Evolutionary conservation across 805 yeast species (phyloP).

Genomic region (Monosporozyma aquatica): DNA sequence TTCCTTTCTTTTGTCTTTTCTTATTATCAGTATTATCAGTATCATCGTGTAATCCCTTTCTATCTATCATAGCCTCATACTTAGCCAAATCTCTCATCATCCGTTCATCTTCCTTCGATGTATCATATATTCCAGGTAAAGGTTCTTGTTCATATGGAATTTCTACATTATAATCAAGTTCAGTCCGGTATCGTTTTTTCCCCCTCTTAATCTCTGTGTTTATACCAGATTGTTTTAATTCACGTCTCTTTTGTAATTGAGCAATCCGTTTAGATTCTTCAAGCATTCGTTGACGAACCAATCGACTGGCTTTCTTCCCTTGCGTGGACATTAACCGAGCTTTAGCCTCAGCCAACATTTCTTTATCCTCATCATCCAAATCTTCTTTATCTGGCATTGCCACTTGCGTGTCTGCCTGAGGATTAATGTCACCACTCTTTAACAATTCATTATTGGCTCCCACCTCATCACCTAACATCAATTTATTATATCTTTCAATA

Average conservation of each 20-base stretch:
- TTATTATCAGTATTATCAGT: constrained; percentile 9
- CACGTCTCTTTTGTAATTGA: constrained; percentile 68
- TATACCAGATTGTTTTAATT: constrained; percentile 71
- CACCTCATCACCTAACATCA: constrained; percentile 7
- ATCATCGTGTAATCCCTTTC: no score
- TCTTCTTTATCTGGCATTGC: constrained; percentile 76
- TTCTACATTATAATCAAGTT: constrained; percentile 76
- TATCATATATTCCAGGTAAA: constrained; percentile 58
- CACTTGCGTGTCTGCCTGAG: constrained; percentile 66
- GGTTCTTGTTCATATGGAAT: constrained; percentile 72
- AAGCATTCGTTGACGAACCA: constrained; percentile 73
- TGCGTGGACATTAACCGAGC: constrained; percentile 87
- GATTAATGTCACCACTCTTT: constrained; percentile 50
- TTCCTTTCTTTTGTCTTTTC: no score
- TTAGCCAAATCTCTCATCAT: constrained; percentile 33
- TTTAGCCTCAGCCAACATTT: constrained; percentile 90
- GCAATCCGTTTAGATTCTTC: constrained; percentile 73
- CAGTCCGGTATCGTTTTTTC: constrained; percentile 43
- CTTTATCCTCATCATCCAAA: constrained; percentile 79
- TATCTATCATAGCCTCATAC: constrained; percentile 36
- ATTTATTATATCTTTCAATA: constrained; percentile 69
- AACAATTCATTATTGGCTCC: constrained; percentile 5
- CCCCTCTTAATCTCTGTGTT: constrained; percentile 42
- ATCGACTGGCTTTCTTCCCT: constrained; percentile 90
- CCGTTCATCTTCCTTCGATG: constrained; percentile 43